phyloP scores from a whole-genome alignment of 257 asterid species.

The Rehmannia glutinosa region DNA sequence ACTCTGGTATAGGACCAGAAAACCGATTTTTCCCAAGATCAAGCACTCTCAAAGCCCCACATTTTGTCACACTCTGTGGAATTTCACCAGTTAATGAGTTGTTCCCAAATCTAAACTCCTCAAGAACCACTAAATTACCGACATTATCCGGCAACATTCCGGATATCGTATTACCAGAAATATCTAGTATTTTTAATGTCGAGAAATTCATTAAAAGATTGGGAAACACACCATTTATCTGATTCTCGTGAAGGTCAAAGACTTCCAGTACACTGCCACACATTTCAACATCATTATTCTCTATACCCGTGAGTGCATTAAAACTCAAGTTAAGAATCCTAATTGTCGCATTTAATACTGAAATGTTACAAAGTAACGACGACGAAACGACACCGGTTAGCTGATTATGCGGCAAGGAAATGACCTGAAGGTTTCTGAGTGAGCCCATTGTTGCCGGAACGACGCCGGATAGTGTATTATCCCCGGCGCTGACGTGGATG shows the following conservation, averaged over 20 bases:
- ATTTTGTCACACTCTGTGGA: constrained; percentile 40
- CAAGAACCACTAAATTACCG: constrained; percentile 43
- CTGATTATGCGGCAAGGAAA: constrained; percentile 55
- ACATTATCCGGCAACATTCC: constrained; percentile 48
- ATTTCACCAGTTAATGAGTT: constrained; percentile 54
- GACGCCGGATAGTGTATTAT: constrained; percentile 56
- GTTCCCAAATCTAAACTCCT: constrained; percentile 60
- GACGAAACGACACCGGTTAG: constrained; percentile 65
- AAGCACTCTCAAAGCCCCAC: constrained; percentile 43
- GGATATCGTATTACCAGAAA: constrained; percentile 57
- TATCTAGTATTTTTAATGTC: constrained; percentile 44
- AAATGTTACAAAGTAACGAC: constrained; percentile 48
- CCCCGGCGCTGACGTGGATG: constrained; percentile 61
- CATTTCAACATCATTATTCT: constrained; percentile 21
- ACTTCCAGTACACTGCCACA: constrained; percentile 52
- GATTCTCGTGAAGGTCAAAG: constrained; percentile 72
- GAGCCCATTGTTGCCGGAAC: constrained; percentile 65
- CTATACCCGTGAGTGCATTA: constrained; percentile 75
- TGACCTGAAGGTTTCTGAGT: constrained; percentile 38
- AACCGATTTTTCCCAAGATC: constrained; percentile 55
- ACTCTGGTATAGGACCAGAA: constrained; percentile 49
- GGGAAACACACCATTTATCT: constrained; percentile 60
- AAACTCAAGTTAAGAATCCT: constrained; percentile 58
- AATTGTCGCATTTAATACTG: constrained; percentile 46
- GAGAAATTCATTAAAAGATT: constrained; percentile 36